Evolutionary conservation across 164 flowering plant species (phyloP), one percentile per base, ranked within the genome.

Genomic region (Macadamia integrifolia): DNA sequence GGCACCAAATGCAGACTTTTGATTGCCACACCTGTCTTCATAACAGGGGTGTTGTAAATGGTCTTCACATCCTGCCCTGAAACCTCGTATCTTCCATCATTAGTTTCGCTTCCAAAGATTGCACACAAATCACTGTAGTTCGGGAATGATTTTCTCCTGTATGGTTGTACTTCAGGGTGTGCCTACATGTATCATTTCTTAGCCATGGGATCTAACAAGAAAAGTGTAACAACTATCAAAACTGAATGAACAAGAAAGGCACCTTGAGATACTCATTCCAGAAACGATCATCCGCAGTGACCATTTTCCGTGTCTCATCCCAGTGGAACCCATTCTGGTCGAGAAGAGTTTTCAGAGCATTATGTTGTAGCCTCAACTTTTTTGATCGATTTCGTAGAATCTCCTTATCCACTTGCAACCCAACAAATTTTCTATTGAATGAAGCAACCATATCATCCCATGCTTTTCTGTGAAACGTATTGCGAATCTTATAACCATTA

Each of bases 191-290:
- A 48, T 46, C 9, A 60, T 13, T 31, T 30, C 58, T 68, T 44
- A 68, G 56, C 17, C 23, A 58, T 7, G 29, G 64, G 57, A 53
- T 46, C 6, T 46, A 46, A 46, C 50, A 46, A 46, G 9, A 2
- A 12, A 2, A 56, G 23, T 18, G 42, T 18, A 46, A 23, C 43
- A 46, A 10, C 15, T 28, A 35, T 35, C 40, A 14, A 50, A 6
- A 28, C 30, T 29, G 13, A 30, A 64, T 48, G 29, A 12, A 13
- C 14, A 53, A 14, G 58, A 65, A 53, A 50, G 9, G 13, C 29
- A 68, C 70, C 70, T 60, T 68, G 56, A 60, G 56, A 59, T 59
- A 68, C 9, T 68, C 58, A 49, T 68, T 62, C 70, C 70, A 67
- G 6, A 67, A 64, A 44, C 44, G 14, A 60, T 67, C 70, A 59